phyloP scores from a whole-genome alignment of 108 stramenopile species.

The Schizochytrium sp. region DNA sequence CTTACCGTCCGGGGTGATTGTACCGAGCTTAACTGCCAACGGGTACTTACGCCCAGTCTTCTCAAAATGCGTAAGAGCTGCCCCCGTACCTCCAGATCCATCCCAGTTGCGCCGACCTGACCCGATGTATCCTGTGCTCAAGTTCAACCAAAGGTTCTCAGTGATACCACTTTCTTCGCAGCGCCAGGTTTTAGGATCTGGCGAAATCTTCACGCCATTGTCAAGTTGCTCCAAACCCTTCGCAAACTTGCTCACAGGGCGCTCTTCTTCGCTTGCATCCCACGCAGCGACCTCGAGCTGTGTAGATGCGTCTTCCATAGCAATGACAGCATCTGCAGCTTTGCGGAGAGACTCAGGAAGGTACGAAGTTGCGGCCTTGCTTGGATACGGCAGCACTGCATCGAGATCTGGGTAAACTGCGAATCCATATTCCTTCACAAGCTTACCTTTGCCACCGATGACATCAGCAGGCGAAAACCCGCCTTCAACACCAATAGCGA shows the following conservation, averaged over 20 bases:
- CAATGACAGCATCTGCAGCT: slow-evolving; percentile 85
- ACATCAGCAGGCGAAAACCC: slow-evolving; percentile 90
- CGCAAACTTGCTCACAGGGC: slow-evolving; percentile 72
- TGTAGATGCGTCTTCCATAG: slow-evolving; percentile 86
- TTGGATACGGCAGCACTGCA: slow-evolving; percentile 74
- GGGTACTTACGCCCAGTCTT: slow-evolving; percentile 91
- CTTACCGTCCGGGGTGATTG: slow-evolving; percentile 88
- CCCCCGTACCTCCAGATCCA: slow-evolving; percentile 92
- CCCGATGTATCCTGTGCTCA: slow-evolving; percentile 94
- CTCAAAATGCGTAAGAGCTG: slow-evolving; percentile 93
- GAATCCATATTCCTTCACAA: slow-evolving; percentile 81
- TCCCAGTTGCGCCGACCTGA: slow-evolving; percentile 98
- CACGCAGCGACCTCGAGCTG: slow-evolving; percentile 85
- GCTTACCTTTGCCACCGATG: slow-evolving; percentile 72
- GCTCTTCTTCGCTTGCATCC: slow-evolving; percentile 74
- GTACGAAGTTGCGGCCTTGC: slow-evolving; percentile 69
- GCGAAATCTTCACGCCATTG: slow-evolving; percentile 70
- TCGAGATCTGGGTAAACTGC: slow-evolving; percentile 66
- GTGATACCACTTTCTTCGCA: slow-evolving; percentile 70
- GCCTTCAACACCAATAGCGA: slow-evolving; percentile 92
- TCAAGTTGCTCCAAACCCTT: slow-evolving; percentile 70
- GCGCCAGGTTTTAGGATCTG: slow-evolving; percentile 75
- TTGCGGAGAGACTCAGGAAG: slow-evolving; percentile 81
- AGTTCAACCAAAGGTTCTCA: slow-evolving; percentile 98
- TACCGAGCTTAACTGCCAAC: slow-evolving; percentile 96